A percentile compares a stretch with the other conserved stretches of the same genome.
phyloP scores from a whole-genome alignment of 768 basidiomycete species.

The Leccinum incarnatum region DNA sequence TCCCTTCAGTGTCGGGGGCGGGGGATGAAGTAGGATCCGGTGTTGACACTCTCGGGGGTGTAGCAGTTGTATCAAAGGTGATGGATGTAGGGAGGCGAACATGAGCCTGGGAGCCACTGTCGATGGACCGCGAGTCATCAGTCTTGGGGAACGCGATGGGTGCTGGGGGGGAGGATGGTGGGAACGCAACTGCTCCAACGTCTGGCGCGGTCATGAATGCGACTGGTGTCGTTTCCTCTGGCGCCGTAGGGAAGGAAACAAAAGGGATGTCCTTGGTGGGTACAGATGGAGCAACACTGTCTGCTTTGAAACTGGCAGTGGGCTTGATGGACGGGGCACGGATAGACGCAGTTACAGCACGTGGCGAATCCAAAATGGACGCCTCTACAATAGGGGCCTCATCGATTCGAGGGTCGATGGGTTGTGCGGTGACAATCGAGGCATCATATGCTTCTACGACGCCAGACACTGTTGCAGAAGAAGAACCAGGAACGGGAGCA shows the following conservation, averaged over 20 bases:
- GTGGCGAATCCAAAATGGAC: slow-evolving; percentile 16
- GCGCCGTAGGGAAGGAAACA: slow-evolving; percentile 35
- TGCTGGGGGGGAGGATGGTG: slow-evolving; percentile 30
- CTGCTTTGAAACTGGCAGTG: slow-evolving; percentile 19
- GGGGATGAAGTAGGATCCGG: slow-evolving; percentile 62
- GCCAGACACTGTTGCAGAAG: slow-evolving; percentile 25
- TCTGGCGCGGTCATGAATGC: slow-evolving; percentile 13
- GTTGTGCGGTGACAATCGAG: slow-evolving; percentile 19
- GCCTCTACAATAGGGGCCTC: slow-evolving; percentile 22
- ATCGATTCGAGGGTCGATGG: slow-evolving; percentile 2
- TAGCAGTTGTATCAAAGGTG: slow-evolving; percentile 59
- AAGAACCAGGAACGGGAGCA: slow-evolving; percentile 36
- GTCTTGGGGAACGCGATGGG: slow-evolving; percentile 44
- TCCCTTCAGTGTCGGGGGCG: slow-evolving; percentile 67
- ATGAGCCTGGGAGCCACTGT: slow-evolving; percentile 27
- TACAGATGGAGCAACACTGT: slow-evolving; percentile 28
- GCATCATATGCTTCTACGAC: slow-evolving; percentile 27
- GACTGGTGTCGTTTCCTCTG: slow-evolving; percentile 9
- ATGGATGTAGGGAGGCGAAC: slow-evolving; percentile 36
- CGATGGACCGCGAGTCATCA: slow-evolving; percentile 32
- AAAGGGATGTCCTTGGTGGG: slow-evolving; percentile 26
- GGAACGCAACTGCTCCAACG: slow-evolving; percentile 33
- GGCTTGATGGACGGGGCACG: slow-evolving; percentile 23
- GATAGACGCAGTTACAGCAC: slow-evolving; percentile 11
- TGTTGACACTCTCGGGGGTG: slow-evolving; percentile 68